Conservation (phyloP, 306 rosid genomes). For the Acmispon strigosus region DNA sequence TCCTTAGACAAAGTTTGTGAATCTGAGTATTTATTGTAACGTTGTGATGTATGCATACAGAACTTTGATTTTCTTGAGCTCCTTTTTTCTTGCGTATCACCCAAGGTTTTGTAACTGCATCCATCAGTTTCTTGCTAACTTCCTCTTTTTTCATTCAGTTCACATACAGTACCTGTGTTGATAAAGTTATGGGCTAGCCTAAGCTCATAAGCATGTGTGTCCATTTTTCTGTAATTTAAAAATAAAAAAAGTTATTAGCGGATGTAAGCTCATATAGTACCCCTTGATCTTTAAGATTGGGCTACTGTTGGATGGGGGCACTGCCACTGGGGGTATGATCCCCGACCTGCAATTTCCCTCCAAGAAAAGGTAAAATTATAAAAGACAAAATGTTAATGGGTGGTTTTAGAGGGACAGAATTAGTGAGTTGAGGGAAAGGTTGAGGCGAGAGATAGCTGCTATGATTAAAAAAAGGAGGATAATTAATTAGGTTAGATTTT, state of each 20-base stretch:
- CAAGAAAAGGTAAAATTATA: background rate
- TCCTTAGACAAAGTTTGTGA: background rate
- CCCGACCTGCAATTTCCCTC: background rate
- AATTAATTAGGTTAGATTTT: background rate
- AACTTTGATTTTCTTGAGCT: background rate
- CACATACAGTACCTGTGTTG: background rate
- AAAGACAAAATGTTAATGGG: background rate
- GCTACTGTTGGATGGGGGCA: background rate
- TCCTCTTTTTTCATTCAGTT: background rate
- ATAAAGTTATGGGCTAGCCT: no score
- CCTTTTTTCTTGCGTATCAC: background rate
- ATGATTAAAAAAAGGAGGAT: background rate
- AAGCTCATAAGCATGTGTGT: no score
- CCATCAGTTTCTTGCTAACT: background rate
- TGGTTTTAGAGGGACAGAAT: background rate
- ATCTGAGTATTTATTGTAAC: background rate
- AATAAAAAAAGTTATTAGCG: background rate
- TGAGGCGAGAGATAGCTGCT: background rate
- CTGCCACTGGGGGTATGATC: background rate
- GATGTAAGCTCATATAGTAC: background rate
- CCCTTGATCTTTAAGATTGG: background rate
- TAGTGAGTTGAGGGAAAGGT: background rate
- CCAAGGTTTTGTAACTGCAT: background rate
- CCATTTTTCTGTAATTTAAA: background rate
- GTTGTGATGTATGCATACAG: background rate